Evolutionary conservation across 139 green algal genomes (phyloP).

Genomic region (Auxenochlorella pyrenoidosa): DNA sequence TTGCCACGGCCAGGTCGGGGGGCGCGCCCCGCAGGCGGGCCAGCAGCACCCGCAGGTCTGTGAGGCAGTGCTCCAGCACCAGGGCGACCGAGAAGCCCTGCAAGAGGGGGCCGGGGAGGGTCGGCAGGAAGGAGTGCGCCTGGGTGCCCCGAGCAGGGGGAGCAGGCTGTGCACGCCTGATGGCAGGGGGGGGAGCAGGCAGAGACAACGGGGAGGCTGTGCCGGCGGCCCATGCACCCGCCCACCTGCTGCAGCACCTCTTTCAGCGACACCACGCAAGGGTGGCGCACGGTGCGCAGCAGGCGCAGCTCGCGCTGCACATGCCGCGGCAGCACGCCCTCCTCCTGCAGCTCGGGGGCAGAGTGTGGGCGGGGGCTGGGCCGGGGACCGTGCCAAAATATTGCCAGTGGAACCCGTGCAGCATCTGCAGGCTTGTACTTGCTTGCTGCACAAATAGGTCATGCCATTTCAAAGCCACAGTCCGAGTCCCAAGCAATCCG

Average conservation of each 20-base stretch:
- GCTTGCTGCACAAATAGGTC: too few species aligned
- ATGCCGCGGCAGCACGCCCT: slow-evolving; percentile 9
- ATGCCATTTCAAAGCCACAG: too few species aligned
- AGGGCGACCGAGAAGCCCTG: slow-evolving; percentile 32
- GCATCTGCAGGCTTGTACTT: too few species aligned
- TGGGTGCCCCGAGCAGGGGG: background rate
- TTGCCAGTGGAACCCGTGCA: too few species aligned
- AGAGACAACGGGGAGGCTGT: too few species aligned
- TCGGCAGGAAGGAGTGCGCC: background rate
- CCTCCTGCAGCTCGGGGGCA: background rate
- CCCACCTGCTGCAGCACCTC: slow-evolving; percentile 5
- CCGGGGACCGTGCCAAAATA: too few species aligned
- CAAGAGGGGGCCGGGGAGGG: background rate
- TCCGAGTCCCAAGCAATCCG: too few species aligned
- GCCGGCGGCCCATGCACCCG: background rate
- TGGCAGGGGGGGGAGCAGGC: too few species aligned
- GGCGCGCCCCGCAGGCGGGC: background rate
- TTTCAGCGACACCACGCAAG: slow-evolving; percentile 22
- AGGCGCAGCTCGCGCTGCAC: slow-evolving; percentile 34
- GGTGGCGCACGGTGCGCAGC: slow-evolving; percentile 26
- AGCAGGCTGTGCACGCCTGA: too few species aligned
- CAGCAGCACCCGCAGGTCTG: slow-evolving; percentile 38
- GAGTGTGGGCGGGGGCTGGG: too few species aligned
- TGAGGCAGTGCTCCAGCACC: slow-evolving; percentile 37
- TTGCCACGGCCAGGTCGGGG: slow-evolving; percentile 4